Conservation (phyloP, 768 basidiomycete species). For the Termitomyces sp. region DNA sequence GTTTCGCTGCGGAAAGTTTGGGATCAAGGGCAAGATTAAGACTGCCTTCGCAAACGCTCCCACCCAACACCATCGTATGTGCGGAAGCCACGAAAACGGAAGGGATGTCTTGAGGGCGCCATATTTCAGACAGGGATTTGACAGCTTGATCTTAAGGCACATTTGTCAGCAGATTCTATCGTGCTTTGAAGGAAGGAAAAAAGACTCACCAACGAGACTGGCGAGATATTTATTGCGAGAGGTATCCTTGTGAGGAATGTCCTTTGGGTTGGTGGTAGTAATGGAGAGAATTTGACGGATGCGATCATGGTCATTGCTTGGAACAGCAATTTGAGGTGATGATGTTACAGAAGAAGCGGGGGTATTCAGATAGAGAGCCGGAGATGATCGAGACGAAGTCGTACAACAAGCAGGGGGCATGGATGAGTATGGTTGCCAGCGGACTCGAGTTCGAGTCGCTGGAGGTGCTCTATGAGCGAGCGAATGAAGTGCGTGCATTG, state of each 20-base stretch:
- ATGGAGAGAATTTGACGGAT: constrained; percentile 10
- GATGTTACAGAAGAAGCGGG: constrained; percentile 51
- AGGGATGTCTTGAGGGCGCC: constrained; percentile 75
- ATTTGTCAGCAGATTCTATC: constrained; percentile 12
- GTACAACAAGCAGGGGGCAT: constrained; percentile 34
- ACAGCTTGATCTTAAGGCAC: constrained; percentile 67
- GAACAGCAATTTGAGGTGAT: constrained; percentile 32
- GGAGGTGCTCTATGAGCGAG: constrained; percentile 70
- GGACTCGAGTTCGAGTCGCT: constrained; percentile 59
- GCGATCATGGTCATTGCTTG: constrained; percentile 29
- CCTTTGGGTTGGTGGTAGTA: constrained; percentile 27
- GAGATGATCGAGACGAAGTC: constrained; percentile 33
- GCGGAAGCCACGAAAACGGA: constrained; percentile 36
- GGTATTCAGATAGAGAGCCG: constrained; percentile 46
- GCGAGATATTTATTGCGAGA: constrained; percentile 63
- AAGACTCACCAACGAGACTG: constrained; percentile 63
- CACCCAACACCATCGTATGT: constrained; percentile 23
- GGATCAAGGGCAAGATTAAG: constrained; percentile 7
- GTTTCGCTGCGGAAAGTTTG: constrained; percentile 7
- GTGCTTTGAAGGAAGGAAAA: constrained; percentile 13
- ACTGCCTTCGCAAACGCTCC: constrained; percentile 7
- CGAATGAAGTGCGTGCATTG: constrained; percentile 41
- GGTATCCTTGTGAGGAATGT: constrained; percentile 25
- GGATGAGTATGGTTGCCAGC: constrained; percentile 78
- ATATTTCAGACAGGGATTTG: constrained; percentile 72